Percentiles rank a stretch among this genome's conserved stretches.
phyloP scores from a whole-genome alignment of 2,329 filamentous ascomycete species.

The Macrophomina pseudophaseolina region DNA sequence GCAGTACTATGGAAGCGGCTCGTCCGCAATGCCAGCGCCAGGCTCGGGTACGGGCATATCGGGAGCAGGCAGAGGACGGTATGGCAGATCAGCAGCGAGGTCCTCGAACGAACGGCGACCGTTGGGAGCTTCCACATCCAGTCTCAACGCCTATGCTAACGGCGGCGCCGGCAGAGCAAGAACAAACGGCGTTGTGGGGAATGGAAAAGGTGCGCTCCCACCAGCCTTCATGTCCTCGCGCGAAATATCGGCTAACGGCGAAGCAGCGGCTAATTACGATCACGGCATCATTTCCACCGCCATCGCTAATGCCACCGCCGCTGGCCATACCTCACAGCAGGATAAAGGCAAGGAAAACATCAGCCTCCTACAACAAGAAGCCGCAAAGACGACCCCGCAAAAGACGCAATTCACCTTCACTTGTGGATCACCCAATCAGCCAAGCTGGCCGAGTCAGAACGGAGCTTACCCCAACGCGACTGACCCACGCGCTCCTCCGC shows the following conservation, averaged over 20 bases:
- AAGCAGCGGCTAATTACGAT: constrained; percentile 42
- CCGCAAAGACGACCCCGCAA: constrained; percentile 66
- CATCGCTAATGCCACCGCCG: constrained; percentile 79
- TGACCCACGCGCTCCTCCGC: constrained; percentile 36
- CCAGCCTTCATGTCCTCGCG: constrained; percentile 29
- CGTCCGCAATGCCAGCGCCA: constrained; percentile 56
- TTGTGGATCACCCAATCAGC: constrained; percentile 81
- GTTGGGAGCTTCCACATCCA: constrained; percentile 48
- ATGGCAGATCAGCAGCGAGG: constrained; percentile 64
- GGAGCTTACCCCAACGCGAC: constrained; percentile 40
- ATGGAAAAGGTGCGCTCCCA: constrained; percentile 30
- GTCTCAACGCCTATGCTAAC: constrained; percentile 50
- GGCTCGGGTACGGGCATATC: constrained; percentile 71
- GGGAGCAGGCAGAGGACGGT: constrained; percentile 82
- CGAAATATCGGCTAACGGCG: constrained; percentile 44
- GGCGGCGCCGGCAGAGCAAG: constrained; percentile 42
- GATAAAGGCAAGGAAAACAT: constrained; percentile 76
- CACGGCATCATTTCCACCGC: constrained; percentile 89
- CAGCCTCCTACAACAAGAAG: constrained; percentile 76
- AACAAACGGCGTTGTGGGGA: constrained; percentile 25
- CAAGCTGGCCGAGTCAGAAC: constrained; percentile 73
- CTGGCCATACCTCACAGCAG: constrained; percentile 53
- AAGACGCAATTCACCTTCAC: constrained; percentile 96
- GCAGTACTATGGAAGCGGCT: constrained; percentile 63
- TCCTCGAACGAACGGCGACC: constrained; percentile 49